These are phyloP conservation scores for Scenedesmus sp. DNA, from an alignment of 163 green algal species.

Conservation along the genomic window DNA sequence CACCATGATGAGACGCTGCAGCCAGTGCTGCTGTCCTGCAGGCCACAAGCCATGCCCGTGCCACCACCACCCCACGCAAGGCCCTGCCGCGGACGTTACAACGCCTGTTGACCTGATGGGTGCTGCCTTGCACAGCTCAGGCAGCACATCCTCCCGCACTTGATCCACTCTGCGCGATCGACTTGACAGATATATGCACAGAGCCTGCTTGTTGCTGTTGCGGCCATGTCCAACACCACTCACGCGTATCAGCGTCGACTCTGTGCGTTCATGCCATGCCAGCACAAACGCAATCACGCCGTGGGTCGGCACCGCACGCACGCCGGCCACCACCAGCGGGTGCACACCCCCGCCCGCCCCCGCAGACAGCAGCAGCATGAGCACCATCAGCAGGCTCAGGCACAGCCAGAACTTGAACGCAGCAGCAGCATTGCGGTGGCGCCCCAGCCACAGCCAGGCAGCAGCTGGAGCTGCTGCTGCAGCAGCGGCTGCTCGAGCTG, in stretches of 20 bases:
- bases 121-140: no score
- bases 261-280: constrained; percentile 39
- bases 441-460: background rate
- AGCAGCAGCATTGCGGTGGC: background rate
- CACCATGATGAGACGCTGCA: no score
- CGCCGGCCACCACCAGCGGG: background rate
- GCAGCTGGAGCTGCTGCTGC: background rate
- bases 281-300: constrained; percentile 50
- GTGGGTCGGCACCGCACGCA: constrained; percentile 1
- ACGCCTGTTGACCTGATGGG: no score
- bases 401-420: constrained; percentile 44
- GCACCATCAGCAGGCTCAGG: constrained; percentile 31
- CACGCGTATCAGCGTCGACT: constrained; percentile 39
- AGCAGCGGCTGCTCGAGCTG: background rate
- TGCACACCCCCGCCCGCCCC: background rate
- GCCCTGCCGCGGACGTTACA: no score
- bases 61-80: no score
- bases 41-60: no score
- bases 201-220: background rate
- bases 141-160: no score
- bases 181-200: background rate
- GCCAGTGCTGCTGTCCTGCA: no score
- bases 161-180: no score
- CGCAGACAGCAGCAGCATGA: background rate
- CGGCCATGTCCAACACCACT: background rate